These are phyloP conservation scores for Aureoboletus auriporus DNA, from an alignment of 768 basidiomycete genomes.

Conservation along the genomic window DNA sequence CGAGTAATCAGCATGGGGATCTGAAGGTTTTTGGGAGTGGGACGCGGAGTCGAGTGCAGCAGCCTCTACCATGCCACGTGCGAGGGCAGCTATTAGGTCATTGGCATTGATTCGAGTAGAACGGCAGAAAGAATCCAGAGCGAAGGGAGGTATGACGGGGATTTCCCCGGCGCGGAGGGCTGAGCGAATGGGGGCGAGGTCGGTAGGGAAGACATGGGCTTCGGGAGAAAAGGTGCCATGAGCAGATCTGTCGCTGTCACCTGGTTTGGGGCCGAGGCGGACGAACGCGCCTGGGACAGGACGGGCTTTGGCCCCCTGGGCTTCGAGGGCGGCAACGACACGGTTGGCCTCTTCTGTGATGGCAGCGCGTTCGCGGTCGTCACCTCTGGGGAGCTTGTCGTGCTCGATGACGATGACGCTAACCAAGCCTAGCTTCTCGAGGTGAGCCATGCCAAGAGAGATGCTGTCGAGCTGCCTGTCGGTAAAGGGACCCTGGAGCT, in stretches of 20 bases:
- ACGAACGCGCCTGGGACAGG: conserved; percentile 87
- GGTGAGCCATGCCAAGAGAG: conserved; percentile 87
- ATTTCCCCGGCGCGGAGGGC: conserved; percentile 93
- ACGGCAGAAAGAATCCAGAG: conserved; percentile 86
- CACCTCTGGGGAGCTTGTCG: conserved; percentile 67
- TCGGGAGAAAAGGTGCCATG: conserved; percentile 50
- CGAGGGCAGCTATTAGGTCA: conserved; percentile 83
- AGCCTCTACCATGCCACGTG: conserved; percentile 72
- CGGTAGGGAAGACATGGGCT: conserved; percentile 75
- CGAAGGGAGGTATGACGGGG: conserved; percentile 91
- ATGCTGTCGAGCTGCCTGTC: conserved; percentile 93
- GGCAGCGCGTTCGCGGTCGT: conserved; percentile 61
- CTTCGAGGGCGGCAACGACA: conserved; percentile 76
- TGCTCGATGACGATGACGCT: conserved; percentile 94
- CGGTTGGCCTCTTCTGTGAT: conserved; percentile 83
- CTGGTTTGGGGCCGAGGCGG: conserved; percentile 74
- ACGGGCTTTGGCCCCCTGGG: conserved; percentile 80
- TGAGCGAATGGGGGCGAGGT: conserved; percentile 80
- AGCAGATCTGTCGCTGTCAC: conserved; percentile 27
- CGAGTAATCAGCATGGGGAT: conserved; percentile 37
- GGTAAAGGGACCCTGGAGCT: conserved; percentile 93
- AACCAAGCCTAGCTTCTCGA: conserved; percentile 93
- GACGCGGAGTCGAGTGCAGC: conserved; percentile 46
- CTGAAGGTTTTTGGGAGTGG: conserved; percentile 23
- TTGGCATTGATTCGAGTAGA: conserved; percentile 84